Conservation (phyloP, 495 filamentous ascomycete genomes). For the Opeltia flavorubescens region DNA sequence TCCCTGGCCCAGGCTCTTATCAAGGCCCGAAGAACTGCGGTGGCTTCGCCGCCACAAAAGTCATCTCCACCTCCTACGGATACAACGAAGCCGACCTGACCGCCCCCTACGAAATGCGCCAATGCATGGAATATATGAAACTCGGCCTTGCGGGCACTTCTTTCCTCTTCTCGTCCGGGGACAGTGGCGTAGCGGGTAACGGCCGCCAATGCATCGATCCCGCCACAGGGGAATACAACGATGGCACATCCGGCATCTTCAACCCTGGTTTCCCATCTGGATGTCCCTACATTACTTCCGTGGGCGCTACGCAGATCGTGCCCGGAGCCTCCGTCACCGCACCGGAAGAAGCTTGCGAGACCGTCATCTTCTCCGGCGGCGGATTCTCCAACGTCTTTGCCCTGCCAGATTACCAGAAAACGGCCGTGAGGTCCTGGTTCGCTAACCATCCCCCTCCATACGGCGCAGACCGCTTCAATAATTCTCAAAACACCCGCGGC, state of each 20-base stretch:
- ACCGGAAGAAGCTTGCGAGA: constrained; percentile 28
- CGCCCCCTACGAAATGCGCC: constrained; percentile 36
- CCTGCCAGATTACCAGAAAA: constrained; percentile 41
- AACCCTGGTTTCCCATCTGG: constrained; percentile 34
- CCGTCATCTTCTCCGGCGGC: constrained; percentile 41
- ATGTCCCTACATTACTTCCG: constrained; percentile 38
- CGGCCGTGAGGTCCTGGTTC: constrained; percentile 37
- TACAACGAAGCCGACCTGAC: constrained; percentile 37
- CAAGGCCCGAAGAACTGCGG: constrained; percentile 47
- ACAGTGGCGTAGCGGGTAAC: constrained; percentile 41
- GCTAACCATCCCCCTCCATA: constrained; percentile 30
- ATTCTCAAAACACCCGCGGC: constrained; percentile 44
- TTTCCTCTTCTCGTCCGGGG: constrained; percentile 45
- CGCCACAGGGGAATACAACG: constrained; percentile 24
- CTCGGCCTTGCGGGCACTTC: constrained; percentile 49
- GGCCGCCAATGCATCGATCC: constrained; percentile 22
- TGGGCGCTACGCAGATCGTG: constrained; percentile 34
- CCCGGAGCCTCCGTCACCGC: constrained; percentile 21
- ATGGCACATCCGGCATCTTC: constrained; percentile 28
- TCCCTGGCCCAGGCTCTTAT: constrained; percentile 31
- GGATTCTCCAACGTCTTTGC: constrained; percentile 58
- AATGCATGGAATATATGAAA: constrained; percentile 51
- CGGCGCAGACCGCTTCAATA: constrained; percentile 35
- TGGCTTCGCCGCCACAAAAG: constrained; percentile 41
- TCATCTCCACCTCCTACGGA: constrained; percentile 46